A percentile compares a stretch with the other conserved stretches of the same genome.
phyloP scores from a whole-genome alignment of 352 stramenopile species.

The Globisporangium splendens region DNA sequence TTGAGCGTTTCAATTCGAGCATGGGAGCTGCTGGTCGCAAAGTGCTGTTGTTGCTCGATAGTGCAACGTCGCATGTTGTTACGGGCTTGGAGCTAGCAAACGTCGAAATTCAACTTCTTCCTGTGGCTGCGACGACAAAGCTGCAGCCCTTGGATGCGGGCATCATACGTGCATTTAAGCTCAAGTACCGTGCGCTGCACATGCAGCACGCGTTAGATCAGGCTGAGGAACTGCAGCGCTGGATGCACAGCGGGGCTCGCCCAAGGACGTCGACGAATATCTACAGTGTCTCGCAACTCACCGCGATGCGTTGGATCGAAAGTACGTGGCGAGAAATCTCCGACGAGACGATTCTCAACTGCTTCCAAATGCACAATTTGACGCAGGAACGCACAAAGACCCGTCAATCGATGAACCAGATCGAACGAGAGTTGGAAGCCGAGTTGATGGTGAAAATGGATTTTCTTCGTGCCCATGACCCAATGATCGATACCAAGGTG shows the following conservation, averaged over 20 bases:
- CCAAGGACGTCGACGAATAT: constrained; percentile 9
- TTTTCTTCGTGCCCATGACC: too few relatives aligned
- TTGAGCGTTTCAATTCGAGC: constrained; percentile 10
- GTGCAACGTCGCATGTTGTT: constrained; percentile 13
- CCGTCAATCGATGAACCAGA: too few relatives aligned
- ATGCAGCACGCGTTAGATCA: constrained; percentile 12
- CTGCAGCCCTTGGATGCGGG: constrained; percentile 16
- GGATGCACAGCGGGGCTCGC: too few relatives aligned
- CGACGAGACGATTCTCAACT: constrained; percentile 1
- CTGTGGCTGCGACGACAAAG: not conserved
- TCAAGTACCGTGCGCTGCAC: constrained; percentile 11
- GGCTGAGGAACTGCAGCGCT: too few relatives aligned
- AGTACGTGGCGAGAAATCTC: not conserved
- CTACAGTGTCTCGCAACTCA: constrained; percentile 11
- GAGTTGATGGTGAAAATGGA: too few relatives aligned
- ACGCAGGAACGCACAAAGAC: not conserved
- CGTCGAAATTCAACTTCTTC: constrained; percentile 11
- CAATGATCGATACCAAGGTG: too few relatives aligned
- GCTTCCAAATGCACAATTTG: too few relatives aligned
- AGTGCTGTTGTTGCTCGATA: constrained; percentile 18
- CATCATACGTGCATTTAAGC: constrained; percentile 17
- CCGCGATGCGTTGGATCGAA: constrained; percentile 9
- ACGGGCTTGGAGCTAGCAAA: constrained; percentile 14
- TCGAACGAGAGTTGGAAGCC: too few relatives aligned
- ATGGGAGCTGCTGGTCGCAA: constrained; percentile 11